These are phyloP conservation scores for Lepidium didymum DNA, from an alignment of 345 rosid species.

Conservation along the genomic window DNA sequence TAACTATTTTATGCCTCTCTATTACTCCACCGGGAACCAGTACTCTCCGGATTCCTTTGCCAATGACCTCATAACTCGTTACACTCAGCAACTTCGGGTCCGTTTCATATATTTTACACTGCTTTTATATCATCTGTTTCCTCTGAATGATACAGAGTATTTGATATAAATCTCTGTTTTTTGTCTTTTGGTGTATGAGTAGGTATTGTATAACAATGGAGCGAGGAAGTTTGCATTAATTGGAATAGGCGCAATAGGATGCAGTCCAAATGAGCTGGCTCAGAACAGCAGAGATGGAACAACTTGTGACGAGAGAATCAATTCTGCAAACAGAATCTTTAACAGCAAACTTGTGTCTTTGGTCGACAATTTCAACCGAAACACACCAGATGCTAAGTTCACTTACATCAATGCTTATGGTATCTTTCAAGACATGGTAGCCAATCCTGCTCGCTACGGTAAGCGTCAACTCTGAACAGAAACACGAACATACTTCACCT, in stretches of 20 bases:
- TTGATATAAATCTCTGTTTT: background rate
- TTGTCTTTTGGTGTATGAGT: background rate
- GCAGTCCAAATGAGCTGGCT: slow-evolving; percentile 78
- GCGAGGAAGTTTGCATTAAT: slow-evolving; percentile 77
- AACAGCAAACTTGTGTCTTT: slow-evolving; percentile 61
- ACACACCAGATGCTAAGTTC: slow-evolving; percentile 50
- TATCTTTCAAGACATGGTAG: slow-evolving; percentile 57
- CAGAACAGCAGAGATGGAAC: slow-evolving; percentile 57
- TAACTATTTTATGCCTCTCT: slow-evolving; percentile 77
- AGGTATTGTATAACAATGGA: slow-evolving; percentile 66
- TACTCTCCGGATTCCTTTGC: slow-evolving; percentile 62
- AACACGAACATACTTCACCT: background rate
- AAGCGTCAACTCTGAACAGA: background rate
- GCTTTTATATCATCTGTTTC: background rate
- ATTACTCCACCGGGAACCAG: slow-evolving; percentile 45
- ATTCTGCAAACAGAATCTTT: slow-evolving; percentile 64
- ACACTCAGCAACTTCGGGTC: slow-evolving; percentile 58
- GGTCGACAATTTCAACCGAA: slow-evolving; percentile 54
- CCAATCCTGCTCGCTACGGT: slow-evolving; percentile 31
- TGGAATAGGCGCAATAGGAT: slow-evolving; percentile 82
- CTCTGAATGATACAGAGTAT: no score
- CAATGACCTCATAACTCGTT: slow-evolving; percentile 47
- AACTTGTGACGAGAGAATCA: slow-evolving; percentile 60
- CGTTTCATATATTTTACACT: background rate
- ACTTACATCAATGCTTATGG: slow-evolving; percentile 69